A percentile compares a stretch with the other conserved stretches of the same genome.
These are phyloP conservation scores for Thelephora aurantiotincta DNA, from an alignment of 768 basidiomycete species.

Conservation along the genomic window DNA sequence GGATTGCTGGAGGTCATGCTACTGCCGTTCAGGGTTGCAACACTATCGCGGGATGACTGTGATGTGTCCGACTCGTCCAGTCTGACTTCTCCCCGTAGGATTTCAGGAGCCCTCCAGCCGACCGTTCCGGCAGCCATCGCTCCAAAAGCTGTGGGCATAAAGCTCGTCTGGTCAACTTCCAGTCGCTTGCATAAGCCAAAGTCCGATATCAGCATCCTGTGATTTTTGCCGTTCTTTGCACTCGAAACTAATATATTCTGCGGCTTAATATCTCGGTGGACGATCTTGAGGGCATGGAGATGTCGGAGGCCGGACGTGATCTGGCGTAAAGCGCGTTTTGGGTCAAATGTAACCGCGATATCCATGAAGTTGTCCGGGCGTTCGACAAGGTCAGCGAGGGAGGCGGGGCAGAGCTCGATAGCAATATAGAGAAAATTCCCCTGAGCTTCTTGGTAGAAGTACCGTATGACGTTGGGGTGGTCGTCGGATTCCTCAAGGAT, in stretches of 20 bases:
- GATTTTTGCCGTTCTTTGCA: conserved; percentile 36
- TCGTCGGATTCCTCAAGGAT: conserved; percentile 95
- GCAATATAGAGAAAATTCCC: conserved; percentile 96
- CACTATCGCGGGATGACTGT: conserved; percentile 54
- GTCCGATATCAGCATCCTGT: conserved; percentile 89
- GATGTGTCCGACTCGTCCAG: conserved; percentile 68
- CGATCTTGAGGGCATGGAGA: conserved; percentile 84
- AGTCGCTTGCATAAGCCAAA: conserved; percentile 95
- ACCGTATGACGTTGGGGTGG: conserved; percentile 96
- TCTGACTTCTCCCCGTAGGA: conserved; percentile 86
- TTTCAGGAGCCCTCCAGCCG: conserved; percentile 97
- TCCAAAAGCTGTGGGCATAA: conserved; percentile 84
- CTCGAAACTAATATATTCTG: conserved; percentile 89
- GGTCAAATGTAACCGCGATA: conserved; percentile 64
- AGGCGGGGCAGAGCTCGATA: conserved; percentile 86
- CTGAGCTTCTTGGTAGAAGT: conserved; percentile 93
- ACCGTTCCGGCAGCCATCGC: conserved; percentile 85
- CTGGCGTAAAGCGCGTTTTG: conserved; percentile 78
- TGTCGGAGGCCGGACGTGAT: conserved; percentile 82
- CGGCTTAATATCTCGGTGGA: conserved; percentile 98
- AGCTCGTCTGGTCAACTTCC: conserved; percentile 92
- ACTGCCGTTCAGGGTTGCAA: conserved; percentile 29
- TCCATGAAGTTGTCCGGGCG: conserved; percentile 67
- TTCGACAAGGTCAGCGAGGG: conserved; percentile 79
- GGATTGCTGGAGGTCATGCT: conserved; percentile 17